Evolutionary conservation across 441 rosid species (phyloP).

Genomic region (Adansonia madagascariensis): DNA sequence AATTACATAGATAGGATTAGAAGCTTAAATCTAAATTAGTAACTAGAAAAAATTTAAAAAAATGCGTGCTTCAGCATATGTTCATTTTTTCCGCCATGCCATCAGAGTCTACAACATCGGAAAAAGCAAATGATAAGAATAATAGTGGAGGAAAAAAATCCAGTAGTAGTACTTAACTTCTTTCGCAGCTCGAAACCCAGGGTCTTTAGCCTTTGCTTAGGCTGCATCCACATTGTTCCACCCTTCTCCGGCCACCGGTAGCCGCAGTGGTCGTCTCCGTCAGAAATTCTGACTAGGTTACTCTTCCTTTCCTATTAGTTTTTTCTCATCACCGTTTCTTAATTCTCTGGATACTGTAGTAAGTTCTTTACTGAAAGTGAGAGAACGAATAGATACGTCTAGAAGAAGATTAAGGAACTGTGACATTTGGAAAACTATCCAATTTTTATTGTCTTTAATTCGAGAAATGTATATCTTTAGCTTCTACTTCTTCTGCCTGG

Average conservation of each 20-base stretch:
- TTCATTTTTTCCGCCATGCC: not conserved
- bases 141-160: not conserved
- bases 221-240: not conserved
- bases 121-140: not conserved
- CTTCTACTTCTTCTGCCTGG: not conserved
- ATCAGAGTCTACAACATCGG: not conserved
- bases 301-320: not conserved
- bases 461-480: not conserved
- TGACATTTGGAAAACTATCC: not conserved
- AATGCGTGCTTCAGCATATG: too few species aligned
- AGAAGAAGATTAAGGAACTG: not conserved
- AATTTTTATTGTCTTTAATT: slow-evolving; percentile 12
- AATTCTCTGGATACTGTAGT: not conserved
- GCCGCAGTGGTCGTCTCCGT: not conserved
- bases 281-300: not conserved
- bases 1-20: too few species aligned
- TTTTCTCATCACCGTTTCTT: not conserved
- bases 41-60: too few species aligned
- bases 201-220: not conserved
- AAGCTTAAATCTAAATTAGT: too few species aligned
- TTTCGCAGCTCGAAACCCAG: not conserved
- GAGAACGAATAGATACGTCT: not conserved
- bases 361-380: slow-evolving; percentile 5
- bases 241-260: not conserved
- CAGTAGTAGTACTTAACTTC: not conserved